Base-by-base conservation (phyloP, 768 basidiomycete species). In the Tylopilus felleus region DNA sequence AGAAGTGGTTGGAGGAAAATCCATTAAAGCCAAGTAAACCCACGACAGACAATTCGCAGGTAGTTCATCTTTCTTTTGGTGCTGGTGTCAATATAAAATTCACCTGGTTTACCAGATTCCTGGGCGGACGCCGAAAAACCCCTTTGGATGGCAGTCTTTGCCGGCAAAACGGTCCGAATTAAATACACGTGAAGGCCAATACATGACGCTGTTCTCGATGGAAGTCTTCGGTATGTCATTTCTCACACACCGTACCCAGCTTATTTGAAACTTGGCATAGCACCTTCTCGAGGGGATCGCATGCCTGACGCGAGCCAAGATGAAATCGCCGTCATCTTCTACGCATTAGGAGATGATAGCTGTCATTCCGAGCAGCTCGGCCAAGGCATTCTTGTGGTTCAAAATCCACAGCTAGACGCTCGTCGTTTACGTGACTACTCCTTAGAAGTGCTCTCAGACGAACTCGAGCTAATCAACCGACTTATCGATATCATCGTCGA, bases 401-500 rank as follows among this genome's bases (percentile, higher is more conserved):
- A 73, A 17, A 73, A 69, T 49, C 56, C 71, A 5, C 71, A 72
- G 27, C 47, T 81, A 9, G 66, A 75, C 56, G 63, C 67, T 12
- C 68, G 66, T n/a, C 64, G 80, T 50, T 60, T 84, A 17, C 76
- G 78, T 6, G 69, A 75, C 33, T 64, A 74, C 48, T 63, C 71
- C 14, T 51, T 87, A 25, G 82, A 88, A 39, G 59, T 76, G 8
- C 83, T 89, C 16, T 68, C 80, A 3, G 76, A 66, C 40, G 97
- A 99, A 71, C 73, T 92, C 12, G 92, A 93, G 21, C 72, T 98
- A 6, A 72, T 98, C 52, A 95, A 97, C 63, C 71, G 72, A 31
- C 60, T 91, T 8, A 74, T 90, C 25, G 93, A 98, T 65, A 71
- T 83, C 27, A 80, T 97, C 0, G 63, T 81, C 22, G 80, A 83